phyloP scores from a whole-genome alignment of 352 stramenopile species.

The Pythium dissimile region DNA sequence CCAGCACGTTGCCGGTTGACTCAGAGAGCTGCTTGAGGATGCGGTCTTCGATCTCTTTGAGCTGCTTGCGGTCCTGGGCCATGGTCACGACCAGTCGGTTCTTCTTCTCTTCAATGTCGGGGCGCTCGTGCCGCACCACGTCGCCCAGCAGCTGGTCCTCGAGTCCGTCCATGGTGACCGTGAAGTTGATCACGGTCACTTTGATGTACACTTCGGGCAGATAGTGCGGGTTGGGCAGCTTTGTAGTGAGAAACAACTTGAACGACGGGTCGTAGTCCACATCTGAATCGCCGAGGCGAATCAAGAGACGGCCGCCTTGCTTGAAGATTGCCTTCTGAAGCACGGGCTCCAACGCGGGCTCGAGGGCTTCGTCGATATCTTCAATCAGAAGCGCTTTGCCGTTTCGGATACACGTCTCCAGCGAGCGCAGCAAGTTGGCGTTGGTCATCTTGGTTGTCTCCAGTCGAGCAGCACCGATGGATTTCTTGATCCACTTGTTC shows the following conservation, averaged over 20 bases:
- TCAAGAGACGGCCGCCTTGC: slow-evolving; percentile 83
- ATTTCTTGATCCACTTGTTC: slow-evolving; percentile 95
- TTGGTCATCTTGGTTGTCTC: slow-evolving; percentile 91
- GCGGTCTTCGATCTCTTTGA: slow-evolving; percentile 91
- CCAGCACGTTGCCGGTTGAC: slow-evolving; percentile 89
- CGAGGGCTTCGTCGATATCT: slow-evolving; percentile 90
- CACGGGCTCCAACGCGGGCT: slow-evolving; percentile 91
- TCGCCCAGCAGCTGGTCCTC: slow-evolving; percentile 92
- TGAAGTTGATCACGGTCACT: slow-evolving; percentile 96
- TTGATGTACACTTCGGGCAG: slow-evolving; percentile 95
- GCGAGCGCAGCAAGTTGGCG: slow-evolving; percentile 80
- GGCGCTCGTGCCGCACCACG: slow-evolving; percentile 89
- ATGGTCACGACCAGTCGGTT: slow-evolving; percentile 92
- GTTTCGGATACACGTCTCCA: slow-evolving; percentile 92
- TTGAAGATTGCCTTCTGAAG: slow-evolving; percentile 93
- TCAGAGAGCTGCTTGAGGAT: slow-evolving; percentile 92
- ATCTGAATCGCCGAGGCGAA: slow-evolving; percentile 90
- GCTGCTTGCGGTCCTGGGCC: slow-evolving; percentile 91
- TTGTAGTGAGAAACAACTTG: slow-evolving; percentile 89
- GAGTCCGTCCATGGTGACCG: slow-evolving; percentile 92
- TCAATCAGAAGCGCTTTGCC: slow-evolving; percentile 91
- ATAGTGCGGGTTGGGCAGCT: slow-evolving; percentile 93
- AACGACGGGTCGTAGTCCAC: slow-evolving; percentile 93
- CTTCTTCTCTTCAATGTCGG: slow-evolving; percentile 93
- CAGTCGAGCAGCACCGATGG: slow-evolving; percentile 47